Base-by-base conservation (phyloP, 257 asterid genomes). In the Solanum corneliomulleri region DNA sequence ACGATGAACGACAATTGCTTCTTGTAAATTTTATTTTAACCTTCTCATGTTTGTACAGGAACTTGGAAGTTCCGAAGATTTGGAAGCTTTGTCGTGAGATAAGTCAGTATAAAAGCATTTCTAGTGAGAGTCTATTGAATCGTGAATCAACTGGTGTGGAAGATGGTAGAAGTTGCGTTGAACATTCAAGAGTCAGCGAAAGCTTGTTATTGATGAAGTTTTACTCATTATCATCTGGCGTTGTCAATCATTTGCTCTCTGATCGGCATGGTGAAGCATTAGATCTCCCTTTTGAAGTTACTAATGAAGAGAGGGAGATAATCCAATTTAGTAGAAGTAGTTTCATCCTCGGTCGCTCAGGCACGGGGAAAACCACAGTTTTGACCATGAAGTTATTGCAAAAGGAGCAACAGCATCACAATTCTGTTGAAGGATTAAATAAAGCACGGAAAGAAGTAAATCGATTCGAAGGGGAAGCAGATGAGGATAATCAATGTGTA, bases 361-460 rank as follows among this genome's bases (percentile, higher is more conserved):
- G 98, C 60, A 94, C 98, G 2, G 96, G 97, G 14, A 95, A 93
- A 89, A 93, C 98, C 0, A 93, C 96, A 39, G 89, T 95, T 15
- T 88, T 95, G 91, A 92, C 96, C 20, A 90, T 91, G 95, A 95
- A 93, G 87, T 69, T 95, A 49, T 91, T 83, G 82, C 92, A 88
- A 7, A 93, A 86, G 84, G 90, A 92, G 71, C 95, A 95, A 84
- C 94, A 86, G 44, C 91, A 87, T 23, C 84, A 66, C 85, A 64
- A 92, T 27, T 92, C 94, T 80, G 44, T 91, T 15, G 91, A 84
- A 33, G 92, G 91, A 56, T 83, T 86, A 85, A 45, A 42, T 16
- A 33, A 47, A 35, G 86, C 27, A 29, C 84, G 84, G 41, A 45
- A 75, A 70, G 20, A 20, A n/a, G 71, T n/a, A 52, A 25, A 45